phyloP scores from a whole-genome alignment of 768 basidiomycete species.

The Chlorophyllum brunneum region DNA sequence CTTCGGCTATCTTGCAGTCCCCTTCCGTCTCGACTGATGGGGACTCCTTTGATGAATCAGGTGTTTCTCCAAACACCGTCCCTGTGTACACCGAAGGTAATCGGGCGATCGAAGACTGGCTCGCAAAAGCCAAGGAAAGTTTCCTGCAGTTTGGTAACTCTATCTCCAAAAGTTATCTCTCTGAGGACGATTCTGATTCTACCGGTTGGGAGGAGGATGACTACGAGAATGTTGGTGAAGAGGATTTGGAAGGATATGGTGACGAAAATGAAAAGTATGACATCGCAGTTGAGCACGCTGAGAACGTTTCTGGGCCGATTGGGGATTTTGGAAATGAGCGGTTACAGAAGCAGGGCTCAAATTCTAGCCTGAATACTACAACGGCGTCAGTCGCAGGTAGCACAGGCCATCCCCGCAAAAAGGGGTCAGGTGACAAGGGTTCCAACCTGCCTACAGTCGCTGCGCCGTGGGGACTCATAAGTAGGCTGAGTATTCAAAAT shows the following conservation, averaged over 20 bases:
- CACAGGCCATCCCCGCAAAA: slow-evolving; percentile 31
- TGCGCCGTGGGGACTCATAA: slow-evolving; percentile 74
- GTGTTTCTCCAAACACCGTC: slow-evolving; percentile 17
- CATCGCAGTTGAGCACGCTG: slow-evolving; percentile 38
- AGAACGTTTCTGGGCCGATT: slow-evolving; percentile 25
- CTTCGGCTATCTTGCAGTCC: slow-evolving; percentile 29
- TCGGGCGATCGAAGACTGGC: slow-evolving; percentile 72
- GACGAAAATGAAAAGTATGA: slow-evolving; percentile 33
- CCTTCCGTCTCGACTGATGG: slow-evolving; percentile 34
- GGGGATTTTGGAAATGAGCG: slow-evolving; percentile 15
- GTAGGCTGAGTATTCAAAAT: slow-evolving; percentile 52
- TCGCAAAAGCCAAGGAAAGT: slow-evolving; percentile 66
- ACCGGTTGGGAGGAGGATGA: slow-evolving; percentile 37
- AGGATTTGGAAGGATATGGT: slow-evolving; percentile 25
- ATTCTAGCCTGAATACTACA: slow-evolving; percentile 37
- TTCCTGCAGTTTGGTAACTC: slow-evolving; percentile 60
- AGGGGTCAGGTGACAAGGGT: slow-evolving; percentile 40
- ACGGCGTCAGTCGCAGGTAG: slow-evolving; percentile 21
- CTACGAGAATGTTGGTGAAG: slow-evolving; percentile 30
- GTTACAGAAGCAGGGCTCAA: slow-evolving; percentile 31
- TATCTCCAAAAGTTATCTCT: slow-evolving; percentile 47
- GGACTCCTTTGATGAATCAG: slow-evolving; percentile 26
- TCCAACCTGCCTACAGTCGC: slow-evolving; percentile 59
- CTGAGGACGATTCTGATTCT: slow-evolving; percentile 45
- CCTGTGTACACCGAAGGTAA: slow-evolving; percentile 21